Conservation (phyloP, 495 filamentous ascomycete species). For the Penicillium paradoxum region DNA sequence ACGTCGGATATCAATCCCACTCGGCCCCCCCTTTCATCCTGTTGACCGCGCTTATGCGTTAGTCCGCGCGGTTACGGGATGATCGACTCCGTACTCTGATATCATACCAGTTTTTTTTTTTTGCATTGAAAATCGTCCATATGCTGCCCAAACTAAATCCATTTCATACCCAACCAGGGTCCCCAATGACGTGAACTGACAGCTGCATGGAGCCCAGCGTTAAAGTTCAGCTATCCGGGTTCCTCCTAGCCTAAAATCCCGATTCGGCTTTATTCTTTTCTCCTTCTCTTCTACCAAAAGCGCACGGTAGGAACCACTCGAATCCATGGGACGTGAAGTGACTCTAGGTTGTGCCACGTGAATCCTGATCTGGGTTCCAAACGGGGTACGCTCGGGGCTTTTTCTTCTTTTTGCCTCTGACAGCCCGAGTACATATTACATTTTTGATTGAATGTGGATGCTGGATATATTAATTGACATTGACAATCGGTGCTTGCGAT, state of each 20-base stretch:
- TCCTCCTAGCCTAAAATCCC: not conserved
- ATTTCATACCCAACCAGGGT: no score
- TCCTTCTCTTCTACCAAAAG: not conserved
- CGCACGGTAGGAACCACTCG: not conserved
- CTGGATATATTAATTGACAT: no score
- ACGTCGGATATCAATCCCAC: not conserved
- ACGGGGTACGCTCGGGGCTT: constrained; percentile 13
- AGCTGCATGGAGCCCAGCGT: not conserved
- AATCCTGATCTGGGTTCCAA: constrained; percentile 5
- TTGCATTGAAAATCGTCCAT: no score
- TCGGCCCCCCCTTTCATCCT: not conserved
- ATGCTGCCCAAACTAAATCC: no score
- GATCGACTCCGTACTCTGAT: not conserved
- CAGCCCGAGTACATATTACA: not conserved
- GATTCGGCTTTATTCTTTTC: no score
- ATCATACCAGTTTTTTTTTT: no score
- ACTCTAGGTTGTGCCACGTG: constrained; percentile 10
- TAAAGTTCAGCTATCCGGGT: not conserved
- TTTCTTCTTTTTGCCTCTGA: not conserved
- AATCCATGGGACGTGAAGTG: not conserved
- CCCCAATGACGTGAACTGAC: constrained; percentile 1
- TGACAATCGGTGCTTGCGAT: no score
- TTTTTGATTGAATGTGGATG: not conserved
- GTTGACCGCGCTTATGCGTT: not conserved
- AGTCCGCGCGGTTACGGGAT: not conserved